Evolutionary conservation across 768 basidiomycete species (phyloP), one percentile per base, ranked within the genome.

Genomic region (Filobasidium wieringae): DNA sequence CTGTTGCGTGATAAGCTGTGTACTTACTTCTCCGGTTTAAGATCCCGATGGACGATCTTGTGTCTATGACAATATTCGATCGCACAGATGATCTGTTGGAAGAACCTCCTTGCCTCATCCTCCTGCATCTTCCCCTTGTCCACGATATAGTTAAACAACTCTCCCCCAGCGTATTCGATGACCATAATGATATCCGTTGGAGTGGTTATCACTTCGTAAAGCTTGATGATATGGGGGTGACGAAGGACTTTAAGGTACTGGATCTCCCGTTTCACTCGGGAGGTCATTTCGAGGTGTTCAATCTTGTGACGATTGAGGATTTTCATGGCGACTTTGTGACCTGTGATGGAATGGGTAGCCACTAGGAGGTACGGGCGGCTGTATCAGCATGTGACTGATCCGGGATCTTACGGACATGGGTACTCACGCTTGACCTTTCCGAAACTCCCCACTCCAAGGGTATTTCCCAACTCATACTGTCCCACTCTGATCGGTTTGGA

Each of bases 121-220:
- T 96, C 92, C 33, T 82, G 77, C 86, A 97, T 91, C 58, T 86
- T 19, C 11, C 95, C 95, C 59, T 92, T 82, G n/a, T 80, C 79
- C 60, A 95, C 93, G 69, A 97, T 96, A 76, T 92, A 95, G 75
- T 97, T 90, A 80, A 99, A 99, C 6, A 99, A 81, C 68, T 99
- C 95, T 60, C 90, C 91, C 0, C 87, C 87, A 2, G 91, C 93
- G 72, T 84, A 96, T 55, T 99, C 95, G 55, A 97, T 84, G 30
- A 99, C 95, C 76, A 99, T 95, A 71, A 99, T 92, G 66, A 99
- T 95, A 71, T 97, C 90, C 1, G 86, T 87, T 0, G 88, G 83
- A 0, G 92, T 95, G 7, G 88, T 90, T 64, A 97, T 95, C 37
- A 79, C 78, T 59, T 79, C 79, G 68, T 78, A 79, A 15, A 97